phyloP scores from a whole-genome alignment of 192 early-diverging fungal species.

The Jimgerdemannia flammicorona region DNA sequence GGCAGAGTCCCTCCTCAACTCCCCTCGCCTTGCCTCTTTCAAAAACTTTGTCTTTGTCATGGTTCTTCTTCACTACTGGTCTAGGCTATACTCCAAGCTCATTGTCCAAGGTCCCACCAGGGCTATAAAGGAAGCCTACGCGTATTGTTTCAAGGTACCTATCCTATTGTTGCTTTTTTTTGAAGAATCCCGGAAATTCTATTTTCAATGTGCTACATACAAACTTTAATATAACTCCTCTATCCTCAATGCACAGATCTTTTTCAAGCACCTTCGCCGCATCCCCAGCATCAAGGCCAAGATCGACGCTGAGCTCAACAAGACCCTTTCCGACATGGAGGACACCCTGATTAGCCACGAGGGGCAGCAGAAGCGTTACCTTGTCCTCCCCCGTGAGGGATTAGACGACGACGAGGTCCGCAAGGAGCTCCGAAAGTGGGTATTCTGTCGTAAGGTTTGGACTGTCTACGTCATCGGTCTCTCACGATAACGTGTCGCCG shows the following conservation, averaged over 20 bases:
- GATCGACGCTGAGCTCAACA: conserved; percentile 74
- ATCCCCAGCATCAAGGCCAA: conserved; percentile 53
- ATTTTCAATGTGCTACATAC: no score
- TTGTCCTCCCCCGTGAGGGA: conserved; percentile 60
- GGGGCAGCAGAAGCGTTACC: conserved; percentile 59
- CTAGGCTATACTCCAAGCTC: conserved; percentile 40
- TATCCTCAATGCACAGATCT: conserved; percentile 33
- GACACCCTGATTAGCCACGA: conserved; percentile 65
- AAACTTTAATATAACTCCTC: conserved; percentile 9
- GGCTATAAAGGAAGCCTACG: conserved; percentile 40
- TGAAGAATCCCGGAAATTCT: no score
- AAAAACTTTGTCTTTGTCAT: conserved; percentile 63
- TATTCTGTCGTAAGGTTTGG: no score
- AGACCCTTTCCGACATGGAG: conserved; percentile 77
- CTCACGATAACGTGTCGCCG: no score
- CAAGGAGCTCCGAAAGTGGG: conserved; percentile 58
- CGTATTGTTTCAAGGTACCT: conserved; percentile 42
- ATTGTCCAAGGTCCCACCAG: conserved; percentile 51
- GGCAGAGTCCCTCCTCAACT: conserved; percentile 25
- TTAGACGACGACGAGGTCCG: conserved; percentile 58
- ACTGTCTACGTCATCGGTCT: no score
- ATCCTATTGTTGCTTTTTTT: background rate
- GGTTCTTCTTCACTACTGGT: conserved; percentile 48
- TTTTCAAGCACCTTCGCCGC: conserved; percentile 43
- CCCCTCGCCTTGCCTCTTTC: conserved; percentile 35